Base-by-base conservation (phyloP, 2,329 filamentous ascomycete genomes). In the Apiospora sp. region DNA sequence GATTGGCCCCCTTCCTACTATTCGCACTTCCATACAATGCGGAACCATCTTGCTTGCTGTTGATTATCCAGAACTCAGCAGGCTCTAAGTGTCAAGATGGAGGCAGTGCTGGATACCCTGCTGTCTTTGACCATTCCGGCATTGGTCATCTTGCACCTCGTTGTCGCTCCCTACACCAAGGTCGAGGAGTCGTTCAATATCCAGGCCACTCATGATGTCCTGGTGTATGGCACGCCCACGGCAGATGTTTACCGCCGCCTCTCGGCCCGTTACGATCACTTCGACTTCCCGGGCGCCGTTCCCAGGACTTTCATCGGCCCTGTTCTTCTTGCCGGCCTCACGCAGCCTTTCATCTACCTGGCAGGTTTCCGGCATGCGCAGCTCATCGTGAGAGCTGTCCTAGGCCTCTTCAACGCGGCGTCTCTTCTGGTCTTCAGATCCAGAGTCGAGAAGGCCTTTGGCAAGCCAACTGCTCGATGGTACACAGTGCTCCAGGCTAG, bases 161-260 rank as follows among this genome's bases (percentile, higher is more conserved):
- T 91, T 74, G 81, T 91, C 34, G 91, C 95, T 14, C 96, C 96
- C 0, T 96, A 97, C 85, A 98, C 95, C 72, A 99, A 99, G 83
- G 96, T 99, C 73, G 96, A 99, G 82, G 96, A 99, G 83, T 98
- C 96, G 0, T 98, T 99, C 89, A 98, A 98, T 82, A 91, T 98
- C 73, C 96, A 99, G 82, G 96, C 96, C 7, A 89, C 92, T 3
- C 96, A 98, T 82, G 96, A 99, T 81, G 92, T 99, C 48, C 83
- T 98, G 73, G 88, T 89, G 49, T 94, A 96, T 81, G 95, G 95
- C 34, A 90, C 94, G 1, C 94, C 94, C 0, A 87, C 86, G 1
- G 80, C 83, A 27, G 86, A 92, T 76, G 81, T 88, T 22, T 79
- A 84, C 70, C 81, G 86, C 16, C 88, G 86, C 51, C 84, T 96